Percentiles rank a stretch among this genome's conserved stretches.
Conservation (phyloP, 1,139 yeast genomes). For the Zhuliangozyma blackwelliae region DNA sequence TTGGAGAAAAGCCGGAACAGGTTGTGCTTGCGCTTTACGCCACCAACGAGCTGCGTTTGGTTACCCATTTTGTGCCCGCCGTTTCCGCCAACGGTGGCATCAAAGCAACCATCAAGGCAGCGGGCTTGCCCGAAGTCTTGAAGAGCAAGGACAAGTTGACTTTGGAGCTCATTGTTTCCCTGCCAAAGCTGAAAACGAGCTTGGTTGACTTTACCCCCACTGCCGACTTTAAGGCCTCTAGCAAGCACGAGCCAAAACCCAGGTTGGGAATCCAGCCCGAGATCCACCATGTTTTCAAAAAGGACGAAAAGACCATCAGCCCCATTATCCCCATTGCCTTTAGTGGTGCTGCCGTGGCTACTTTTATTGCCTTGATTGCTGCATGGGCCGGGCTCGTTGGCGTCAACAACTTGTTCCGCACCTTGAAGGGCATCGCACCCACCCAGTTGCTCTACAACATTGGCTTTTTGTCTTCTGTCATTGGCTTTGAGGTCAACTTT, state of each 20-base stretch:
- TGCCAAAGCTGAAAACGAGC: too few species aligned
- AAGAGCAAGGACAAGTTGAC: conserved; percentile 29
- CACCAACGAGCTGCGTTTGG: conserved; percentile 23
- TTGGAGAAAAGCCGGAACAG: conserved; percentile 23
- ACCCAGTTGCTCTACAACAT: conserved; percentile 31
- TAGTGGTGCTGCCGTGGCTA: conserved; percentile 37
- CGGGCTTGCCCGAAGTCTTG: conserved; percentile 35
- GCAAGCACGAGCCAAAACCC: conserved; percentile 25
- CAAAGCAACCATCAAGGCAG: conserved; percentile 24
- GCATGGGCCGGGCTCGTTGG: conserved; percentile 49
- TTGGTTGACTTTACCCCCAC: conserved; percentile 28
- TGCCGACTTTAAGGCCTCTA: conserved; percentile 21
- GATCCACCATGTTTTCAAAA: conserved; percentile 64
- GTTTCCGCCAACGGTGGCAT: conserved; percentile 16
- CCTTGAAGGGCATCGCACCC: conserved; percentile 23
- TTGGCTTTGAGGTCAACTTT: conserved; percentile 61
- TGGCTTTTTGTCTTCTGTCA: conserved; percentile 49
- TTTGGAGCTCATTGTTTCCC: conserved; percentile 26
- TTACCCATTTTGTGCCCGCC: conserved; percentile 22
- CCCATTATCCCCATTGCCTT: conserved; percentile 54
- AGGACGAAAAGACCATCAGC: conserved; percentile 53
- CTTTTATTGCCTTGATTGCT: conserved; percentile 40
- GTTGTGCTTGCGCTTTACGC: conserved; percentile 19
- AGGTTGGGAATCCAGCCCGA: conserved; percentile 57
- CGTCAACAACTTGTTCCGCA: conserved; percentile 34